Evolutionary conservation across 306 rosid species (phyloP).

Genomic region (Quercus mongolica): DNA sequence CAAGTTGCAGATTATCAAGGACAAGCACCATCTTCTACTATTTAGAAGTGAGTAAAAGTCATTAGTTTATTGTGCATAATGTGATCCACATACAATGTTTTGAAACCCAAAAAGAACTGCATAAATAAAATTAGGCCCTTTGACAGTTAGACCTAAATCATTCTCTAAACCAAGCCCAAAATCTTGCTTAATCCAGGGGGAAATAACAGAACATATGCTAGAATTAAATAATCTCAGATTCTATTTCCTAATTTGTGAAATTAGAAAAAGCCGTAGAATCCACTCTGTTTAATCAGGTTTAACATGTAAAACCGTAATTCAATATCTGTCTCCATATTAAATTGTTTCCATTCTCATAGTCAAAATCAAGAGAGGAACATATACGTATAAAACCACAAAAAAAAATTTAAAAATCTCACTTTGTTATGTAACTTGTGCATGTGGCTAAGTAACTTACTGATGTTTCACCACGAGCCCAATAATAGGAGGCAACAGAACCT

Average conservation of each 20-base stretch:
- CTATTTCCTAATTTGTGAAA: background rate
- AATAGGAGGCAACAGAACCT: conserved; percentile 91
- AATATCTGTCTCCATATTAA: background rate
- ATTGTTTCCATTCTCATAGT: background rate
- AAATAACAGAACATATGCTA: background rate
- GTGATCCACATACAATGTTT: background rate
- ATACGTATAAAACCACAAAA: background rate
- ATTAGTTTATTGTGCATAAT: background rate
- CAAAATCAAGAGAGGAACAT: background rate
- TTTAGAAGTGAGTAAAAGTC: background rate
- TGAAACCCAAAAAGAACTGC: background rate
- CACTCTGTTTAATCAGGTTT: background rate
- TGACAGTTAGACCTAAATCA: background rate
- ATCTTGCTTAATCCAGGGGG: background rate
- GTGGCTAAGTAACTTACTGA: conserved; percentile 61
- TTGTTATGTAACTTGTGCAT: conserved; percentile 6
- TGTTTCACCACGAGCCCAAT: conserved; percentile 85
- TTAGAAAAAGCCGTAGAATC: background rate
- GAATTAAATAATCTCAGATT: background rate
- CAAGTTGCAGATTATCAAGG: background rate
- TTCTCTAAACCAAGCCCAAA: background rate
- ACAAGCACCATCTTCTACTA: background rate
- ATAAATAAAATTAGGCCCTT: conserved; percentile 2
- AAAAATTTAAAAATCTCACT: background rate
- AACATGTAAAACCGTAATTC: background rate